Base-by-base conservation (phyloP, 192 early-diverging fungal genomes). In the Backusella luteola region DNA sequence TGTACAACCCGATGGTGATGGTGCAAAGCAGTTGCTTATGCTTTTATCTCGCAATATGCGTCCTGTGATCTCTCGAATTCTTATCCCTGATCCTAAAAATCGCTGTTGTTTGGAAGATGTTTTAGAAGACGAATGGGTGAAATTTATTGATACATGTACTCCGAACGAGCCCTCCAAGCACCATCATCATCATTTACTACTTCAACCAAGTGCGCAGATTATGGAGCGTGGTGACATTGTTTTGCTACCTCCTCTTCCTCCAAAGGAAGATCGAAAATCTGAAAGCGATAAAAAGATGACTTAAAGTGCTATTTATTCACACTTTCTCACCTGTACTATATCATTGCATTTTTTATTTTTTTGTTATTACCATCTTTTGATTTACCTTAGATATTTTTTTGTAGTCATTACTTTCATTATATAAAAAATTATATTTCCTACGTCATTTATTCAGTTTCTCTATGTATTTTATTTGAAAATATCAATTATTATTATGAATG, bases 101-200 rank as follows among this genome's bases (percentile, higher is more conserved):
- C 88, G 94, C 2, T 78, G 81, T 34, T 82, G 85, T 6, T 86
- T 98, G 70, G 85, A 87, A 46, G 87, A 90, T 35, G 85, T 94
- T 21, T 75, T 96, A 26, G 84, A 90, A 7, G 88, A 90, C 78
- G 84, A 89, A 32, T 98, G 96, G 96, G 89, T 91, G 73, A 87
- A 88, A 56, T 82, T 78, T 35, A 79, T 94, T 32, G 88, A 90
- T 15, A 78, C 84, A 35, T 94, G 92, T 66, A 73, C 69, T 8
- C 34, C 59, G 5, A 32, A 72, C 6, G 23, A 5, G 46, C 56
- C 74, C 8, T 69, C 56, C 4, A 26, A 44, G 3, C 38, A 66
- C 0, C 81, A 82, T 73, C 32, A 69, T 7, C 81, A 82, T 73
- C 81, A 79, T 76, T 59, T 79, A n/a, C 11, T 82, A 21, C 32